These are phyloP conservation scores for Endogone sp. DNA, from an alignment of 192 early-diverging fungal genomes.

Conservation along the genomic window DNA sequence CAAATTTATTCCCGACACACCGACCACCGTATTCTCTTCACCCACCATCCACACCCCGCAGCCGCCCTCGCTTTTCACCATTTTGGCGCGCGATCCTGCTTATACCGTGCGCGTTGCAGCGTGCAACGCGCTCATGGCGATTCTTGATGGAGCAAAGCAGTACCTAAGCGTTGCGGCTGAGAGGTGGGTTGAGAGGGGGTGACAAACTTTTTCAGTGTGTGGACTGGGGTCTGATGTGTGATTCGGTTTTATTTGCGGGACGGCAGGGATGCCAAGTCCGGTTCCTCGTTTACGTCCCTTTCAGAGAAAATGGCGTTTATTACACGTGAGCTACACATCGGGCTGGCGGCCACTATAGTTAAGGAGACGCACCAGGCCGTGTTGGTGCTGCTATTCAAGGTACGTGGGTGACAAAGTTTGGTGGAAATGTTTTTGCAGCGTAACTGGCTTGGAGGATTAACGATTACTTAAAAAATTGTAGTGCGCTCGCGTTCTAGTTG, in stretches of 20 bases:
- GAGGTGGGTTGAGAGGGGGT: conserved; percentile 22
- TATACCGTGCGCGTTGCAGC: conserved; percentile 39
- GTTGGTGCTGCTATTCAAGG: conserved; percentile 28
- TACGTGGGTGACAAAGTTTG: neutral
- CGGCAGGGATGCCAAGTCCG: too few species aligned
- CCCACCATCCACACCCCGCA: conserved; percentile 5
- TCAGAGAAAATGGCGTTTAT: conserved; percentile 35
- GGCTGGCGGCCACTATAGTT: conserved; percentile 21
- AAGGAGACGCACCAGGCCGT: conserved; percentile 18
- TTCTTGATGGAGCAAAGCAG: conserved; percentile 47
- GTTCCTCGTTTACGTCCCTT: conserved; percentile 40
- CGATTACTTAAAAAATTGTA: neutral
- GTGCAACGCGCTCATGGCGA: conserved; percentile 35
- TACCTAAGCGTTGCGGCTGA: conserved; percentile 51
- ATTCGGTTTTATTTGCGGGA: too few species aligned
- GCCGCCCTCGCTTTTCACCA: conserved; percentile 37
- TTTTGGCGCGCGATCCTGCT: conserved; percentile 44
- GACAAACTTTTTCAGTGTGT: neutral
- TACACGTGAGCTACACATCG: conserved; percentile 31
- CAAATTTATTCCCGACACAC: conserved; percentile 42
- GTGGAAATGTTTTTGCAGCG: neutral
- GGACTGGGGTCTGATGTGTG: too few species aligned
- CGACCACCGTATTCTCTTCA: conserved; percentile 9
- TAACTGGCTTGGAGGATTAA: too few species aligned
- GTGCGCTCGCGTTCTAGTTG: conserved; percentile 12